These are phyloP conservation scores for Articulospora tetracladia DNA, from an alignment of 495 filamentous ascomycete species.

Conservation along the genomic window DNA sequence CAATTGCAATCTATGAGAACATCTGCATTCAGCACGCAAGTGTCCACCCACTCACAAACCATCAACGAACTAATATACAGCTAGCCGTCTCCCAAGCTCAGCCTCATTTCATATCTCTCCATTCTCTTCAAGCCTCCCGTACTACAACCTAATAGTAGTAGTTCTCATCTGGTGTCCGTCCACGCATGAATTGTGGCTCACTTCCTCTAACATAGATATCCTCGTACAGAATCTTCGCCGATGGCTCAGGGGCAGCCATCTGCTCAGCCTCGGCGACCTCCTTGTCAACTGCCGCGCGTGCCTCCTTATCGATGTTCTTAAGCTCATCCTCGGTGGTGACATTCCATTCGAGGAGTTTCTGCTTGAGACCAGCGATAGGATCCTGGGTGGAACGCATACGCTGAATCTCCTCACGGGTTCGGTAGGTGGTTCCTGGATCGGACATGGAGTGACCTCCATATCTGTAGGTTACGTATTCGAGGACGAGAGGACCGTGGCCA, in stretches of 20 bases:
- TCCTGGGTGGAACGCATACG: slow-evolving; percentile 98
- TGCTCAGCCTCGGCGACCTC: slow-evolving; percentile 89
- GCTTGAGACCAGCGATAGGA: slow-evolving; percentile 95
- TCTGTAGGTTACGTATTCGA: slow-evolving; percentile 98
- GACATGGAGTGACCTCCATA: slow-evolving; percentile 99
- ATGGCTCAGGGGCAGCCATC: slow-evolving; percentile 75
- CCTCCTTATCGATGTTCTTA: slow-evolving; percentile 91
- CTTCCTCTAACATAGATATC: slow-evolving; percentile 93
- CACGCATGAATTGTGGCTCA: slow-evolving; percentile 88
- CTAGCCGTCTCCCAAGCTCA: not conserved
- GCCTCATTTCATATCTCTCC: not conserved
- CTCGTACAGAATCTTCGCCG: slow-evolving; percentile 79
- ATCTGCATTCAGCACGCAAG: not conserved
- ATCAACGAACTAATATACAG: not conserved
- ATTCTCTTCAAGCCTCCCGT: not conserved
- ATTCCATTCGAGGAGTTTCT: slow-evolving; percentile 94
- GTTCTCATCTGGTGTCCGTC: slow-evolving; percentile 87
- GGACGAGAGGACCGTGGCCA: slow-evolving; percentile 87
- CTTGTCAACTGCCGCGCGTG: slow-evolving; percentile 74
- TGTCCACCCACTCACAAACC: not conserved
- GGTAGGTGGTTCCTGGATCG: slow-evolving; percentile 98
- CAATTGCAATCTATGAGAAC: not conserved
- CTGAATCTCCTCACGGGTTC: slow-evolving; percentile 98
- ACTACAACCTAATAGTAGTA: slow-evolving; percentile 65
- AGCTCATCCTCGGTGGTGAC: slow-evolving; percentile 94